These are phyloP conservation scores for Cylindrotheca fusiformis DNA, from an alignment of 108 stramenopile genomes.

Conservation along the genomic window DNA sequence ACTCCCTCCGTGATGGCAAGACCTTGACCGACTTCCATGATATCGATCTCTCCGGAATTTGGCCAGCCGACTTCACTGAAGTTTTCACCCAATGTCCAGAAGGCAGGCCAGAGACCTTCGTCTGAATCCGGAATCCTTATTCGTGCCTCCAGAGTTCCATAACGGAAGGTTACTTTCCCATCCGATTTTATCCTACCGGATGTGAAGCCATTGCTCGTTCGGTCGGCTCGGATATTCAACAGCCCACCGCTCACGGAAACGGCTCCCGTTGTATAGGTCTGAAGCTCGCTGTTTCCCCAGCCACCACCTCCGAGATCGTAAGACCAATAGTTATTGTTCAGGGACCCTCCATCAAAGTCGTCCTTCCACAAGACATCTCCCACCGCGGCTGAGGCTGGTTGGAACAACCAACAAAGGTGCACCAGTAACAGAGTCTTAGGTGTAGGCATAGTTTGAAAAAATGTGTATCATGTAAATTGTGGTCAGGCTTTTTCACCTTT, in stretches of 20 bases:
- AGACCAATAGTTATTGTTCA: conserved; percentile 15
- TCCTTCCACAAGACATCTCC: conserved; percentile 26
- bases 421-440: too few relatives aligned
- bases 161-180: conserved; percentile 17
- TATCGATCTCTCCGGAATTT: conserved; percentile 60
- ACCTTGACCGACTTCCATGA: conserved; percentile 44
- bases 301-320: conserved; percentile 30
- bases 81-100: conserved; percentile 58
- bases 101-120: conserved; percentile 41
- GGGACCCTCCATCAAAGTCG: conserved; percentile 5
- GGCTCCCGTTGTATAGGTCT: conserved; percentile 21
- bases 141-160: conserved; percentile 30
- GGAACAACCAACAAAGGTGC: neutral
- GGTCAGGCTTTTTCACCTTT: too few relatives aligned
- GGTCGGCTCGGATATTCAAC: conserved; percentile 16
- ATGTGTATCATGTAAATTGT: too few relatives aligned
- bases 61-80: conserved; percentile 43
- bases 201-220: conserved; percentile 23
- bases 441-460: too few relatives aligned
- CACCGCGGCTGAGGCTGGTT: neutral
- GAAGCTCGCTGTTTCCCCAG: conserved; percentile 35
- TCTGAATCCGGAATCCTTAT: conserved; percentile 24
- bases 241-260: conserved; percentile 7
- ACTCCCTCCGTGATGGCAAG: conserved; percentile 14
- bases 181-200: conserved; percentile 32